phyloP scores from a whole-genome alignment of 2,329 filamentous ascomycete species.

The Colletotrichum horii region DNA sequence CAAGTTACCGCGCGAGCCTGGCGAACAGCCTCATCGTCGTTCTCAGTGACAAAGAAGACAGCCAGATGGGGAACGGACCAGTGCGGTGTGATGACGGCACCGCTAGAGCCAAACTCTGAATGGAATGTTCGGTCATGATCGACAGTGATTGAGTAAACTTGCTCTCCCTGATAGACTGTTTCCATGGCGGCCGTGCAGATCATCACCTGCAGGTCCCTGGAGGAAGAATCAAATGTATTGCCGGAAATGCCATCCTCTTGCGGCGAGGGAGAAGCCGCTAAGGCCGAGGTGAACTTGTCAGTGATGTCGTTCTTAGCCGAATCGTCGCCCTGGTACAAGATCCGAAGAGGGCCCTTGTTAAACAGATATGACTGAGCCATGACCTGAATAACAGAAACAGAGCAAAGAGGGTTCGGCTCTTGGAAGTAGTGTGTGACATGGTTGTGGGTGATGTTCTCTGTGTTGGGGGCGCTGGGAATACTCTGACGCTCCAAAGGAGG shows the following conservation, averaged over 20 bases:
- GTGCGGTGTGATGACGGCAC: constrained; percentile 43
- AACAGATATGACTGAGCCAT: constrained; percentile 51
- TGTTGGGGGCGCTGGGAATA: constrained; percentile 32
- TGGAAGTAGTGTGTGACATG: constrained; percentile 50
- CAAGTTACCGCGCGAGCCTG: constrained; percentile 46
- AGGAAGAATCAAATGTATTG: background rate
- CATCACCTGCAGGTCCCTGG: constrained; percentile 46
- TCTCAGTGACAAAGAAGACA: constrained; percentile 52
- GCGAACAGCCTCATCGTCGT: constrained; percentile 41
- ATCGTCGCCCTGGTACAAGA: constrained; percentile 54
- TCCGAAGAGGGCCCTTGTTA: constrained; percentile 49
- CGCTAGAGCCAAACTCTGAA: constrained; percentile 39
- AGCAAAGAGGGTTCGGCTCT: background rate
- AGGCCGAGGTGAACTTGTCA: constrained; percentile 53
- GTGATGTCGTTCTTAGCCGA: constrained; percentile 44
- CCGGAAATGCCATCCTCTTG: background rate
- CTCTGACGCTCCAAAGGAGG: constrained; percentile 3
- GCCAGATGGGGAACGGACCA: constrained; percentile 56
- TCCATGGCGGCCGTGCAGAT: constrained; percentile 48
- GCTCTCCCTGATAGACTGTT: constrained; percentile 26
- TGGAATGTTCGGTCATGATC: constrained; percentile 42
- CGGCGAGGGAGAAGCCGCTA: constrained; percentile 42
- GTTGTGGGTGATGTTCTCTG: constrained; percentile 34
- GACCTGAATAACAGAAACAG: constrained; percentile 51
- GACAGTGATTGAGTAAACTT: constrained; percentile 41